phyloP scores from a whole-genome alignment of 345 rosid genomes.

The Euphorbia tirucalli region DNA sequence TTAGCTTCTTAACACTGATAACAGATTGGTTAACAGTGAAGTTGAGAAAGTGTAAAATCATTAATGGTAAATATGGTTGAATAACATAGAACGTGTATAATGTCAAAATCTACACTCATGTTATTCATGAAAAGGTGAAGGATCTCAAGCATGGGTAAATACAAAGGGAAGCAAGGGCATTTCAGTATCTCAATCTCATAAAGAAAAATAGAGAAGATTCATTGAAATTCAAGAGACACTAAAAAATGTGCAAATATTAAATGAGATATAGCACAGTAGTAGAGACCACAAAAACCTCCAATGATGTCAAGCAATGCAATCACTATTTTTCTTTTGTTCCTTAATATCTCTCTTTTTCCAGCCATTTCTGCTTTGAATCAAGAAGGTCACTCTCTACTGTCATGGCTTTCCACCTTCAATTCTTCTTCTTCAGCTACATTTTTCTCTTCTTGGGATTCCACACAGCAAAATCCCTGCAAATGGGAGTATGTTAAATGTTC shows the following conservation, averaged over 20 bases:
- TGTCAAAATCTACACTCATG: slow-evolving; percentile 15
- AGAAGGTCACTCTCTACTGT: slow-evolving; percentile 64
- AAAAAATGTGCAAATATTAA: slow-evolving; percentile 19
- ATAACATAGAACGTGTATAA: too few relatives aligned
- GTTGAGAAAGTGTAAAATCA: too few relatives aligned
- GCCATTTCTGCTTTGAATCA: slow-evolving; percentile 51
- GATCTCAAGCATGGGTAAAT: slow-evolving; percentile 18
- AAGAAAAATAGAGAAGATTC: slow-evolving; percentile 22
- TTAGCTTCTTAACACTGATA: too few relatives aligned
- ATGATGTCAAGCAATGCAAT: slow-evolving; percentile 54
- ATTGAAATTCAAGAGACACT: slow-evolving; percentile 9
- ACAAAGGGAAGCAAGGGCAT: slow-evolving; percentile 21
- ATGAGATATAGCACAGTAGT: slow-evolving; percentile 40
- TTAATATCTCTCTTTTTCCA: slow-evolving; percentile 42
- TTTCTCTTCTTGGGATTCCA: slow-evolving; percentile 65
- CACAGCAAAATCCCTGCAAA: slow-evolving; percentile 54
- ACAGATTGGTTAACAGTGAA: too few relatives aligned
- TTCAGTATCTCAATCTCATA: slow-evolving; percentile 12
- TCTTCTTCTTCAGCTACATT: slow-evolving; percentile 45
- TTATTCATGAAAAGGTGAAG: background rate
- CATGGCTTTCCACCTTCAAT: slow-evolving; percentile 66
- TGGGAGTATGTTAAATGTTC: slow-evolving; percentile 63
- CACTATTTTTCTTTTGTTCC: slow-evolving; percentile 42
- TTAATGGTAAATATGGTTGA: background rate
- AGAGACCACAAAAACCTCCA: slow-evolving; percentile 16